Evolutionary conservation across 129 eudicot species (phyloP).

Genomic region (Lonicera japonica): DNA sequence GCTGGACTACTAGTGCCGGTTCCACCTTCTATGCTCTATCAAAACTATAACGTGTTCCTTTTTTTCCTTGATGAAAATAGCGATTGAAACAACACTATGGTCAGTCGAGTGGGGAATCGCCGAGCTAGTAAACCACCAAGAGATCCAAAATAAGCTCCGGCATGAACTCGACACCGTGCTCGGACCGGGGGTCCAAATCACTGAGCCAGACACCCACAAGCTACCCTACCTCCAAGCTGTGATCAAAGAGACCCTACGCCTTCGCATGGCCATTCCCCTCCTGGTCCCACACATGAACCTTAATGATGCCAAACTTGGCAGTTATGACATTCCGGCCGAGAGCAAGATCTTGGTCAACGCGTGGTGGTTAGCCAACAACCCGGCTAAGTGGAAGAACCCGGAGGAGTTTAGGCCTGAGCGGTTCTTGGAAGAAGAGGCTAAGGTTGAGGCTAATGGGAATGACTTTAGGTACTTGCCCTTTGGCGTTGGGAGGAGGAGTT

Average conservation of each 20-base stretch:
- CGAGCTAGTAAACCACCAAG: conserved; percentile 80
- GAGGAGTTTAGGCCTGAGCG: conserved; percentile 96
- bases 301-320: conserved; percentile 69
- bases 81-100: conserved; percentile 94
- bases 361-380: conserved; percentile 93
- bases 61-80: conserved; percentile 25
- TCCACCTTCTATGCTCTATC: too few relatives aligned
- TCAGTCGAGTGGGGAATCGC: conserved; percentile 95
- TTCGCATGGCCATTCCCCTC: conserved; percentile 84
- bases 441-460: conserved; percentile 86
- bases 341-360: conserved; percentile 85
- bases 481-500: conserved; percentile 87
- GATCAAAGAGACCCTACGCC: conserved; percentile 85
- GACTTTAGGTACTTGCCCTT: conserved; percentile 82
- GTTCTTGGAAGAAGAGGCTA: conserved; percentile 81
- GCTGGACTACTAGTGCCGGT: too few relatives aligned
- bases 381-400: conserved; percentile 81
- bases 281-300: conserved; percentile 98
- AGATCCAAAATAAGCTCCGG: conserved; percentile 68
- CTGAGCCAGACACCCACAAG: conserved; percentile 71
- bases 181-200: conserved; percentile 64
- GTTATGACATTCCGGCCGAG: conserved; percentile 86
- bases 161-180: conserved; percentile 68
- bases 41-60: too few relatives aligned
- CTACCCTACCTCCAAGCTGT: conserved; percentile 96